Evolutionary conservation across 177 flowering plant species (phyloP).

Genomic region (Vitis hybrid): DNA sequence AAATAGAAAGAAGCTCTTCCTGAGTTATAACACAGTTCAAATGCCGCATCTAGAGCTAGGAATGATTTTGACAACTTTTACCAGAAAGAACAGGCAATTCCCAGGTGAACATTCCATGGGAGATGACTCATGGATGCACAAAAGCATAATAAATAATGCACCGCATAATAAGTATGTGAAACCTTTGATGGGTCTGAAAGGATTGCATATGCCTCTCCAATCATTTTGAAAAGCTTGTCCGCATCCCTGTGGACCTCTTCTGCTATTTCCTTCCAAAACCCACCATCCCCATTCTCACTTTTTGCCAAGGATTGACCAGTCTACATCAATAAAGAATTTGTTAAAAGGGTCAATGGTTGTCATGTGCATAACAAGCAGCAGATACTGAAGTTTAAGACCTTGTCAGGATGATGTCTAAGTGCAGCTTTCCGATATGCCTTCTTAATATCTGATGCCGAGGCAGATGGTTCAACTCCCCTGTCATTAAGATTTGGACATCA

Average conservation of each 20-base stretch:
- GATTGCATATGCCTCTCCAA: slow-evolving; percentile 96
- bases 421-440: slow-evolving; percentile 97
- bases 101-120: no score
- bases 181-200: slow-evolving; percentile 89
- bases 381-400: slow-evolving; percentile 44
- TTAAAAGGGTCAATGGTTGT: no score
- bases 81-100: no score
- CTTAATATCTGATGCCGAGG: slow-evolving; percentile 69
- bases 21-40: no score
- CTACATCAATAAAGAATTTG: slow-evolving; percentile 30
- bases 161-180: not conserved
- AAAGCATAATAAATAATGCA: no score
- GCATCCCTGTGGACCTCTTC: slow-evolving; percentile 79
- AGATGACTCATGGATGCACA: no score
- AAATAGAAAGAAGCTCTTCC: no score
- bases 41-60: no score
- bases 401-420: slow-evolving; percentile 96
- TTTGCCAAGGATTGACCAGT: slow-evolving; percentile 82
- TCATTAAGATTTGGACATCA: slow-evolving; percentile 9
- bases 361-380: not conserved
- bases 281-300: slow-evolving; percentile 77
- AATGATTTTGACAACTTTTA: no score
- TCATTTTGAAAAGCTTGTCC: slow-evolving; percentile 91
- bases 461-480: slow-evolving; percentile 81
- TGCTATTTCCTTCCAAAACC: slow-evolving; percentile 75